A percentile compares a stretch with the other conserved stretches of the same genome.
Evolutionary conservation across 2,329 filamentous ascomycete species (phyloP).

Genomic region (Arthrobotrys sphaeroides): DNA sequence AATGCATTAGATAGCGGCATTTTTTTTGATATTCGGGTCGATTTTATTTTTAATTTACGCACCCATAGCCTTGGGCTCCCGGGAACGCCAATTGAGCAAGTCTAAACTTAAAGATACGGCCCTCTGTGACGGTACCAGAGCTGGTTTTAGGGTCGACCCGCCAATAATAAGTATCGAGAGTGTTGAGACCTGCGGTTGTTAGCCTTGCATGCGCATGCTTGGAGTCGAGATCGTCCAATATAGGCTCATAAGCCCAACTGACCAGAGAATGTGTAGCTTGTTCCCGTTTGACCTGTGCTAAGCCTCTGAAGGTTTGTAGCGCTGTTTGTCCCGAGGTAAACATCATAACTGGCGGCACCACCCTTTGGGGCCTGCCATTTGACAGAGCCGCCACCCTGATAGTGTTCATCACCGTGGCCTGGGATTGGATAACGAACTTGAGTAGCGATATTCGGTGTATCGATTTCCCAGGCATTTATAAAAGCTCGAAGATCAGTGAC

Average conservation of each 20-base stretch:
- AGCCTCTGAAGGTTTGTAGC: conserved; percentile 51
- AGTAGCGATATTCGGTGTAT: conserved; percentile 55
- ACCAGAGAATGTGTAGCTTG: conserved; percentile 15
- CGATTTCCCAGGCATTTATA: conserved; percentile 60
- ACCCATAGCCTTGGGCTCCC: conserved; percentile 61
- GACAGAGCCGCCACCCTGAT: conserved; percentile 53
- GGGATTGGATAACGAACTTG: conserved; percentile 59
- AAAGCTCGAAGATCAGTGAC: conserved; percentile 57
- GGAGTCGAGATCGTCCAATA: not conserved
- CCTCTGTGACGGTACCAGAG: conserved; percentile 53
- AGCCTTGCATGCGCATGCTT: no score
- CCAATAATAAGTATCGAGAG: conserved; percentile 59
- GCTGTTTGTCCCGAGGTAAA: conserved; percentile 57
- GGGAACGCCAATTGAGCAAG: conserved; percentile 61
- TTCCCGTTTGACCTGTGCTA: conserved; percentile 37
- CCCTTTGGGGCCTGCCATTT: conserved; percentile 57
- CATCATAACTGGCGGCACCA: conserved; percentile 56
- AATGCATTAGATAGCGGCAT: no score
- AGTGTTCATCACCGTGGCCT: conserved; percentile 58
- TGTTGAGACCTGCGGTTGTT: conserved; percentile 52
- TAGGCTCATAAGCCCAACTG: not conserved
- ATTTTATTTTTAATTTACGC: not conserved
- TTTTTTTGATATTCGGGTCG: no score
- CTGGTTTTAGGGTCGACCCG: conserved; percentile 58
- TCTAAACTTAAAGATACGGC: conserved; percentile 59